Conservation (phyloP, 2,329 filamentous ascomycete genomes). For the Penicillium sp. region DNA sequence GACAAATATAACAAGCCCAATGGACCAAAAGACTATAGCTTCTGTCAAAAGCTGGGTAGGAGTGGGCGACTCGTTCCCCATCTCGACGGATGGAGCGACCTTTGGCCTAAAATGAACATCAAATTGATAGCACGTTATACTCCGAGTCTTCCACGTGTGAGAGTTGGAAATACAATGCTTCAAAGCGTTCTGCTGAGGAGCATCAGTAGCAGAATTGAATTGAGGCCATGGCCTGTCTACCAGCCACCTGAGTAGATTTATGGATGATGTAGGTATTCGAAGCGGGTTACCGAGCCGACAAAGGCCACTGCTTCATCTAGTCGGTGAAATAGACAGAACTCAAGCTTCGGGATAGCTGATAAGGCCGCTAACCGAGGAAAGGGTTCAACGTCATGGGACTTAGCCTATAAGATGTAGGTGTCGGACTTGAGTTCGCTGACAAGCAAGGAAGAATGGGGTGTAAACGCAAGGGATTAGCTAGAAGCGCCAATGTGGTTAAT, state of each 20-base stretch:
- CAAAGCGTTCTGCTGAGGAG: background rate
- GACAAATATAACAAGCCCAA: constrained; percentile 29
- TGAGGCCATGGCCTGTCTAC: background rate
- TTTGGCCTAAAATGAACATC: background rate
- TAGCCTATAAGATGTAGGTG: constrained; percentile 15
- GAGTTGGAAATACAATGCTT: background rate
- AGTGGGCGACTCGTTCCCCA: constrained; percentile 33
- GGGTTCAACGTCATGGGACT: constrained; percentile 16
- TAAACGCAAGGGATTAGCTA: constrained; percentile 20
- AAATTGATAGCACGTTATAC: background rate
- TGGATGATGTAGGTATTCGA: background rate
- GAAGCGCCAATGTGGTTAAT: constrained; percentile 14
- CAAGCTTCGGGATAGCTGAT: background rate
- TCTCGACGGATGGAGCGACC: constrained; percentile 14
- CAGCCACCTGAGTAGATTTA: background rate
- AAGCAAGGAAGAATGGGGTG: constrained; percentile 23
- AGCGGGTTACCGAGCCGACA: background rate
- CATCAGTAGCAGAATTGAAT: background rate
- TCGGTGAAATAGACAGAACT: constrained; percentile 14
- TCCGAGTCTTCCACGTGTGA: constrained; percentile 6
- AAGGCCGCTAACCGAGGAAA: constrained; percentile 4
- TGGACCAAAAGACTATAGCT: constrained; percentile 33
- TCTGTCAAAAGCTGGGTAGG: constrained; percentile 31
- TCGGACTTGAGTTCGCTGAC: constrained; percentile 12
- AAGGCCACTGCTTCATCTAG: constrained; percentile 1